These are phyloP conservation scores for Aspergillus phoenicis DNA, from an alignment of 2,329 filamentous ascomycete species.

Conservation along the genomic window DNA sequence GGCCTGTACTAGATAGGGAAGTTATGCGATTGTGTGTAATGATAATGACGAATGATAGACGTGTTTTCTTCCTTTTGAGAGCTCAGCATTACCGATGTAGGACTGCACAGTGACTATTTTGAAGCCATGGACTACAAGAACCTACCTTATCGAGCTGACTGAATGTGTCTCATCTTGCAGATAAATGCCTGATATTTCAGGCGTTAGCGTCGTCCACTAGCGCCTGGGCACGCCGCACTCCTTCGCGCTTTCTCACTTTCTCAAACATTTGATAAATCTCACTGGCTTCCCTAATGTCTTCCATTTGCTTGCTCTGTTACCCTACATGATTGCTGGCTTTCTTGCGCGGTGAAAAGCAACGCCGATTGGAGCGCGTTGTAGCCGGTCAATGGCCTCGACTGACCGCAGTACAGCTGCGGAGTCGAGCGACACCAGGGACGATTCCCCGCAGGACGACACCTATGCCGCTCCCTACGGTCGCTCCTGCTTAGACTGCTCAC, in stretches of 20 bases:
- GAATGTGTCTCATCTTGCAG: too few relatives aligned
- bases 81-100: too few relatives aligned
- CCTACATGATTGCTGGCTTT: background rate
- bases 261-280: background rate
- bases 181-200: background rate
- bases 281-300: too few relatives aligned
- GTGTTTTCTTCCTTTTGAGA: too few relatives aligned
- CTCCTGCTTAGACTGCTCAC: constrained; percentile 28
- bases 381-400: constrained; percentile 1
- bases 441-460: constrained; percentile 6
- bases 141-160: too few relatives aligned
- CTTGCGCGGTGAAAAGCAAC: background rate
- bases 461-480: constrained; percentile 14
- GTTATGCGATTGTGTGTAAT: too few relatives aligned
- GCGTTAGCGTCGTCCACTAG: background rate
- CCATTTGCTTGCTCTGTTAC: background rate
- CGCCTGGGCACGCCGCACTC: background rate
- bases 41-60: too few relatives aligned
- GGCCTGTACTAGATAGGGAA: too few relatives aligned
- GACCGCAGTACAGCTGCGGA: background rate
- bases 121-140: too few relatives aligned
- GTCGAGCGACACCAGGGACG: background rate
- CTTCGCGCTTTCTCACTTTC: background rate
- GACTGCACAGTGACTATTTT: too few relatives aligned
- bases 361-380: background rate